Percentiles rank a stretch among this genome's conserved stretches.
phyloP scores from a whole-genome alignment of 305 asterid species.

The Stenogyne calaminthoides region DNA sequence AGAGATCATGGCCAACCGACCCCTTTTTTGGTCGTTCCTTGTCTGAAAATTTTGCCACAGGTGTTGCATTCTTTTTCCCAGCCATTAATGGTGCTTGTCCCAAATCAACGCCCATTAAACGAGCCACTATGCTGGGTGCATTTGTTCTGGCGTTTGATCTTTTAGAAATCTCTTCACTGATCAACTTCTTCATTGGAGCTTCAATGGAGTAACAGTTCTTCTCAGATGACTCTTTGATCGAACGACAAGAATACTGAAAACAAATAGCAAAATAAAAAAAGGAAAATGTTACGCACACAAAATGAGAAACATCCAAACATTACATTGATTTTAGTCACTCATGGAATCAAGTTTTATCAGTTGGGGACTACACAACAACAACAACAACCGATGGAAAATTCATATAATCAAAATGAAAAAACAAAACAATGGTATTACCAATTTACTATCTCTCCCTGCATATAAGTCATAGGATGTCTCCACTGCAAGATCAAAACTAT shows the following conservation, averaged over 20 bases:
- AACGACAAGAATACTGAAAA: slow-evolving; percentile 54
- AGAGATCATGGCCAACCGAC: slow-evolving; percentile 37
- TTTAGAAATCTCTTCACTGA: slow-evolving; percentile 65
- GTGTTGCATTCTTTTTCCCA: slow-evolving; percentile 42
- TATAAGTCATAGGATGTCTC: slow-evolving; percentile 48
- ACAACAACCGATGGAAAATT: slow-evolving; percentile 9
- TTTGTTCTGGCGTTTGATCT: slow-evolving; percentile 49
- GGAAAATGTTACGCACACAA: not conserved
- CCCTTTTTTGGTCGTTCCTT: slow-evolving; percentile 41
- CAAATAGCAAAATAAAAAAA: not conserved
- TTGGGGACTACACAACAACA: too few relatives aligned
- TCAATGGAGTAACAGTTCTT: slow-evolving; percentile 43
- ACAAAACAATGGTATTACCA: slow-evolving; percentile 39
- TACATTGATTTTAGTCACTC: not conserved
- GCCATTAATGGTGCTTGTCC: slow-evolving; percentile 34
- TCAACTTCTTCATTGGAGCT: slow-evolving; percentile 77
- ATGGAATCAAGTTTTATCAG: too few relatives aligned
- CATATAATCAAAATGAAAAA: slow-evolving; percentile 13
- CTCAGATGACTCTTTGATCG: slow-evolving; percentile 44
- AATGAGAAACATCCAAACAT: not conserved
- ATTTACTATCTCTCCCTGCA: slow-evolving; percentile 46
- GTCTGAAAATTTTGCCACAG: slow-evolving; percentile 29
- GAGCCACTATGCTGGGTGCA: slow-evolving; percentile 82
- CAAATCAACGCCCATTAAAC: slow-evolving; percentile 83
- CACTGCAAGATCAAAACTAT: slow-evolving; percentile 60